These are phyloP conservation scores for Oryza glaberrima DNA, from an alignment of 176 grass and related monocot genomes.

Conservation along the genomic window DNA sequence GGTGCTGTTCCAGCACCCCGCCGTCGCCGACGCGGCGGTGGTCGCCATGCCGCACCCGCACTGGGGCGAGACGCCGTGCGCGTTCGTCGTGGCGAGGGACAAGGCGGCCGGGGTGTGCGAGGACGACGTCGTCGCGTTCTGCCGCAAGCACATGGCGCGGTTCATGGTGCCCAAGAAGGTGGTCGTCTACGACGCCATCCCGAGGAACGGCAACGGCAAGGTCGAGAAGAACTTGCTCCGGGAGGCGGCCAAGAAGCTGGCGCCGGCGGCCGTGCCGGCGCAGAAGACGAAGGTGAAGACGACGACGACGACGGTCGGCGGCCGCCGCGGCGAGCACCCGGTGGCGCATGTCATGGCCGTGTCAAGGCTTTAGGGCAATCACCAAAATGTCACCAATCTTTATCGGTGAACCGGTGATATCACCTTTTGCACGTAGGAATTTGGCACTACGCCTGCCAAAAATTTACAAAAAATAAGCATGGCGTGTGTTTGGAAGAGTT, in stretches of 20 bases:
- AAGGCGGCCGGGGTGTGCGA: constrained; percentile 23
- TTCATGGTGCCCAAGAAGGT: constrained; percentile 84
- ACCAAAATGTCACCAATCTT: background rate
- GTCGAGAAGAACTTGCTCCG: constrained; percentile 67
- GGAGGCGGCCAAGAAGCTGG: constrained; percentile 31
- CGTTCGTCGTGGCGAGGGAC: constrained; percentile 58
- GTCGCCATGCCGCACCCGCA: constrained; percentile 66
- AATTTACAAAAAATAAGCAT: constrained; percentile 42
- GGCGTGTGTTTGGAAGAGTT: background rate
- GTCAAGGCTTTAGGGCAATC: constrained; percentile 53
- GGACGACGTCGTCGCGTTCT: constrained; percentile 54
- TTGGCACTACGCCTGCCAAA: constrained; percentile 33
- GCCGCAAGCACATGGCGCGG: constrained; percentile 47
- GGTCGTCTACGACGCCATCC: constrained; percentile 41
- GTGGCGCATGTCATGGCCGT: constrained; percentile 56
- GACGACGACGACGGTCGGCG: constrained; percentile 10
- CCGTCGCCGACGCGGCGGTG: constrained; percentile 57
- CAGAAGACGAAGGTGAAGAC: constrained; percentile 49
- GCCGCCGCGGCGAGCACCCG: constrained; percentile 38
- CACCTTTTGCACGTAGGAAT: background rate
- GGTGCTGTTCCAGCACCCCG: constrained; percentile 54
- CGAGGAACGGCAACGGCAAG: constrained; percentile 64
- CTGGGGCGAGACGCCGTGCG: constrained; percentile 69
- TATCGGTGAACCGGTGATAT: background rate
- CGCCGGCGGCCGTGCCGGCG: background rate